These are phyloP conservation scores for Colletotrichum godetiae DNA, from an alignment of 2,329 filamentous ascomycete genomes.

Conservation along the genomic window DNA sequence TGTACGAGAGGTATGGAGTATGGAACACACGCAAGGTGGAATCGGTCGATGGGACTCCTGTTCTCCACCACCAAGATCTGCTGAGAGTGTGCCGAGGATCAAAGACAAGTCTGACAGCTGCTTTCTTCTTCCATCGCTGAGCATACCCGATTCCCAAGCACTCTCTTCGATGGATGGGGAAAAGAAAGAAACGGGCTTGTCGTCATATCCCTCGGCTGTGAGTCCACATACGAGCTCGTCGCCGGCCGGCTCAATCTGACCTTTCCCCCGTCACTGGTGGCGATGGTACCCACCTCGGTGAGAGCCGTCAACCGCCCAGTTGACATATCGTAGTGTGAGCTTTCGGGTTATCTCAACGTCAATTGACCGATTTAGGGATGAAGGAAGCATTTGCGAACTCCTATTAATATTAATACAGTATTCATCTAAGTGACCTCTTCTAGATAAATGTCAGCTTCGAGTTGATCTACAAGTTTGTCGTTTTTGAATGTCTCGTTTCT, in stretches of 20 bases:
- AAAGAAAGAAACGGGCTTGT: not conserved
- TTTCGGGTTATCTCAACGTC: not conserved
- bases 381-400: too few species aligned
- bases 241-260: conserved; percentile 14
- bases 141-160: not conserved
- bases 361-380: too few species aligned
- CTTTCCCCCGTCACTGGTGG: conserved; percentile 5
- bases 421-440: too few species aligned
- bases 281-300: conserved; percentile 15
- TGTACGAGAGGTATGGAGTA: too few species aligned
- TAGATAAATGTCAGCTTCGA: too few species aligned
- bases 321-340: not conserved
- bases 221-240: not conserved
- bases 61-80: not conserved
- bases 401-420: too few species aligned
- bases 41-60: not conserved
- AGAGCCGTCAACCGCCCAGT: not conserved
- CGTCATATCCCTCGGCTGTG: not conserved
- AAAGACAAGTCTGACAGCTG: not conserved
- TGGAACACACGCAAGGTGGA: not conserved
- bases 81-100: not conserved
- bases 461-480: too few species aligned
- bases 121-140: not conserved
- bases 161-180: not conserved
- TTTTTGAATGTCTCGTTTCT: too few species aligned